Evolutionary conservation across 495 filamentous ascomycete genomes (phyloP).

Genomic region (Hypoxylon fragiforme): DNA sequence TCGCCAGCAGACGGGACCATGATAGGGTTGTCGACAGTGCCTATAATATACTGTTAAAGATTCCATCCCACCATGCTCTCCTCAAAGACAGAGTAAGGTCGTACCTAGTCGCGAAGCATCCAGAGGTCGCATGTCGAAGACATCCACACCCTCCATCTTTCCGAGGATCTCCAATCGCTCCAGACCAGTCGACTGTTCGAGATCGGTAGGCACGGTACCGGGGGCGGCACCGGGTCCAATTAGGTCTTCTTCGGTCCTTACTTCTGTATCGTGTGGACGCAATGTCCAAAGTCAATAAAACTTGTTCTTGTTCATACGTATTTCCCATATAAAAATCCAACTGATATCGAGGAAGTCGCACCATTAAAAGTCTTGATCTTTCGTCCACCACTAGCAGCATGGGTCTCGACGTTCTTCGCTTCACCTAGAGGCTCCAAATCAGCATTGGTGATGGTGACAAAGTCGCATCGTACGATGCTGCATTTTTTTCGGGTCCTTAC

Average conservation of each 20-base stretch:
- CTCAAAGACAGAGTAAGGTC: constrained; percentile 26
- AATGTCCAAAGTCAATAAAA: constrained; percentile 25
- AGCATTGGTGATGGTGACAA: constrained; percentile 20
- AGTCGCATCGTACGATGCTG: constrained; percentile 28
- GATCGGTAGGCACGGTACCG: constrained; percentile 87
- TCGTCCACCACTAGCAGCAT: constrained; percentile 15
- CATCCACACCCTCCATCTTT: constrained; percentile 97
- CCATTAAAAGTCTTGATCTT: constrained; percentile 37
- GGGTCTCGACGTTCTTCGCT: constrained; percentile 36
- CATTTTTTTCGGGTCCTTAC: constrained; percentile 47
- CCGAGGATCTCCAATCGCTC: constrained; percentile 98
- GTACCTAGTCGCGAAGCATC: constrained; percentile 85
- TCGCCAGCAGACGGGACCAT: constrained; percentile 85
- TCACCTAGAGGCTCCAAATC: constrained; percentile 32
- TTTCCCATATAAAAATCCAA: neutral
- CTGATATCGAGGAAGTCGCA: constrained; percentile 13
- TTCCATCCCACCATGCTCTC: too few relatives aligned
- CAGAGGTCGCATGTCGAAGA: constrained; percentile 97
- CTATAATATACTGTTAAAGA: constrained; percentile 50
- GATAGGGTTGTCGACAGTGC: constrained; percentile 89
- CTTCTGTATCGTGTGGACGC: constrained; percentile 60
- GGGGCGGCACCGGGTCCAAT: constrained; percentile 75
- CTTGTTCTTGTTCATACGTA: neutral
- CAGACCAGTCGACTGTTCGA: constrained; percentile 93
- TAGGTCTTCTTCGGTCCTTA: constrained; percentile 80